Evolutionary conservation across 768 basidiomycete species (phyloP).

Genomic region (Xerocomellus dryophilus): DNA sequence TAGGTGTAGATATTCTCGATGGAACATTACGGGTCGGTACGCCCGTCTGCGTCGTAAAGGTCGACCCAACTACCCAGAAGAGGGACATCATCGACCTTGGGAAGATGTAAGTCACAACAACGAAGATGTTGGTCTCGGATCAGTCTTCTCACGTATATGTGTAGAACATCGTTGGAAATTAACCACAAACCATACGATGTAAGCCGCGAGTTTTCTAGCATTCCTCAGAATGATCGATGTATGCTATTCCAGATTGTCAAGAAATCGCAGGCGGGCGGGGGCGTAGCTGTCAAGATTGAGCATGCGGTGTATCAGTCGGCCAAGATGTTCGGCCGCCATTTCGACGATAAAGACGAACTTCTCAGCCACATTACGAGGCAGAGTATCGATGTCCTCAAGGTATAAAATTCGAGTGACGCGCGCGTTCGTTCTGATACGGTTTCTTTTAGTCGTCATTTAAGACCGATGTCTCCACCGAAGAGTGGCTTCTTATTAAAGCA

Average conservation of each 20-base stretch:
- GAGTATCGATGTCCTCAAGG: conserved; percentile 96
- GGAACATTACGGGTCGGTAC: conserved; percentile 90
- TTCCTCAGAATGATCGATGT: not conserved
- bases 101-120: conserved; percentile 68
- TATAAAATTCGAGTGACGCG: conserved; percentile 26
- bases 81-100: conserved; percentile 90
- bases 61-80: conserved; percentile 83
- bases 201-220: conserved; percentile 18
- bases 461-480: conserved; percentile 82
- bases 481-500: conserved; percentile 89
- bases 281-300: conserved; percentile 98
- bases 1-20: conserved; percentile 95
- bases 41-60: conserved; percentile 91
- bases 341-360: conserved; percentile 93
- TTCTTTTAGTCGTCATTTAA: conserved; percentile 71
- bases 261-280: conserved; percentile 90
- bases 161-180: conserved; percentile 92
- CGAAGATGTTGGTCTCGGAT: not conserved
- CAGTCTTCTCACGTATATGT: not conserved
- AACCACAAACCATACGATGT: conserved; percentile 91
- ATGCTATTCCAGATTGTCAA: conserved; percentile 66
- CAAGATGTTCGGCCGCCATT: conserved; percentile 95
- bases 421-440: conserved; percentile 5
- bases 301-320: conserved; percentile 94
- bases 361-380: conserved; percentile 86